Evolutionary conservation across 78 protist genomes (phyloP).

Genomic region (Pigoraptor vietnamica): DNA sequence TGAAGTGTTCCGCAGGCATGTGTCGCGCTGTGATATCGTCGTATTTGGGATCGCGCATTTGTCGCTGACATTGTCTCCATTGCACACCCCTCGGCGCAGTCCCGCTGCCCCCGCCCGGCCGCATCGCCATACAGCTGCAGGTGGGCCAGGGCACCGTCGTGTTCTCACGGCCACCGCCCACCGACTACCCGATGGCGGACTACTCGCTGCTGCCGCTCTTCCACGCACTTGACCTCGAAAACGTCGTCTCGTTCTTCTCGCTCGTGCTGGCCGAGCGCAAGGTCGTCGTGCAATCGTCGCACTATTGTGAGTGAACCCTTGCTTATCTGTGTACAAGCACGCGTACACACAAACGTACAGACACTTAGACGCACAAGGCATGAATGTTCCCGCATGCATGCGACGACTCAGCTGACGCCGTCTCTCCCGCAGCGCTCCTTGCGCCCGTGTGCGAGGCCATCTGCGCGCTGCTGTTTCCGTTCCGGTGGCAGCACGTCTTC

Average conservation of each 20-base stretch:
- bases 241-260: not conserved
- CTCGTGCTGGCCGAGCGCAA: slow-evolving; percentile 12
- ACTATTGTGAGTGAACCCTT: not conserved
- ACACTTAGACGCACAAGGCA: not conserved
- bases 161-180: slow-evolving; percentile 15
- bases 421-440: slow-evolving; percentile 5
- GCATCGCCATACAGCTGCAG: not conserved
- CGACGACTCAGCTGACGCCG: too few relatives aligned
- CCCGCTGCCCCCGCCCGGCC: slow-evolving; percentile 29
- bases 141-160: not conserved
- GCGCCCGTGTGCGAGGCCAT: slow-evolving; percentile 7
- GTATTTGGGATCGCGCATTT: too few relatives aligned
- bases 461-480: slow-evolving; percentile 15
- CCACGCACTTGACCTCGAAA: slow-evolving; percentile 4
- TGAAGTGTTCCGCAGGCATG: too few relatives aligned
- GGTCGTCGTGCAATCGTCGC: slow-evolving; percentile 6
- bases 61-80: not conserved
- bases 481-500: slow-evolving; percentile 34
- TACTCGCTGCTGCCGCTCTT: slow-evolving; percentile 26
- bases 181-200: slow-evolving; percentile 28
- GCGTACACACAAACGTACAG: not conserved
- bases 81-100: slow-evolving; percentile 5
- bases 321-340: too few relatives aligned
- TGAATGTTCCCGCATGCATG: too few relatives aligned
- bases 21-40: too few relatives aligned